Evolutionary conservation across 2,329 filamentous ascomycete genomes (phyloP), one percentile per base, ranked within the genome.

Genomic region (Fusarium scirpi): DNA sequence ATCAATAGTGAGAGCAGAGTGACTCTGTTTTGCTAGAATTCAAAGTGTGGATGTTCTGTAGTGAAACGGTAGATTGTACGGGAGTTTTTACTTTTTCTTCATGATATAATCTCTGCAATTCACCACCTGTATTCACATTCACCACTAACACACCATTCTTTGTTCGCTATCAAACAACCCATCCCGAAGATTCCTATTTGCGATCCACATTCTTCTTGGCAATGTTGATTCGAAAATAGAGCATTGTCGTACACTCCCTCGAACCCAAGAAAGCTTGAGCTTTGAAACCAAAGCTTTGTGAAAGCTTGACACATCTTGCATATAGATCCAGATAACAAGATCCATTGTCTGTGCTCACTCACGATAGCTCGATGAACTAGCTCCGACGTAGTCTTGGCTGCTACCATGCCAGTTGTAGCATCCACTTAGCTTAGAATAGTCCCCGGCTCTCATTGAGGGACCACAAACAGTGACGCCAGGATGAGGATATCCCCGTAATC

Each of bases 231-330:
- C 20, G 13, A n/a, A 44, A n/a, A 29, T 24, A 29, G 3, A 9
- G 22, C 16, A 29, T 8, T 15, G 9, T 25, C 3, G 4, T 30
- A 16, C 27, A 47, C 61, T 25, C 60, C 52, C 7, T 46, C 18
- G 24, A n/a, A 24, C 18, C 24, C 24, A 65, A 38, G 2, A n/a
- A 65, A 65, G n/a, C 34, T 11, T 38, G 34, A 38, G 6, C 34
- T n/a, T n/a, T 18, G 9, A 38, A 38, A 18, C 34, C 18, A 38
- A 38, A 38, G 11, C 32, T 52, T 52, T 52, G 49, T 41, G 30
- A 41, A 43, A 52, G 24, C 34, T 43, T 53, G 34, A 53, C 34
- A 53, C 25, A 43, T 53, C 24, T 22, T 43, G 32, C 49, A 47
- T 18, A 20, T 47, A 15, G 25, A 47, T 29, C 45, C 8, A 29